Percentiles rank a stretch among this genome's conserved stretches.
These are phyloP conservation scores for Pseudogymnoascus sp. DNA, from an alignment of 2,329 filamentous ascomycete genomes.

Conservation along the genomic window DNA sequence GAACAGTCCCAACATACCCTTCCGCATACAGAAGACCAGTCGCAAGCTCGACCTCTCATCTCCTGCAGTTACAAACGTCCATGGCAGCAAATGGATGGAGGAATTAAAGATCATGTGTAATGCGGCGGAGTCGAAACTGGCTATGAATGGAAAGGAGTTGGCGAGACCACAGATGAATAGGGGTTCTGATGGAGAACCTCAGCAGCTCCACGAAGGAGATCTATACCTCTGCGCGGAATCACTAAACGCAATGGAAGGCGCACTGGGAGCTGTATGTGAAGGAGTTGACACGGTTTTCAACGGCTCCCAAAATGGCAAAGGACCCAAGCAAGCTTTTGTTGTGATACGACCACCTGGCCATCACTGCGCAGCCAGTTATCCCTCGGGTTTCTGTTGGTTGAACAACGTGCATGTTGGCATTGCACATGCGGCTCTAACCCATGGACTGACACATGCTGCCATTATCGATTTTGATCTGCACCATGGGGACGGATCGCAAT, in stretches of 20 bases:
- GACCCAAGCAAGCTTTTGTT: slow-evolving; percentile 75
- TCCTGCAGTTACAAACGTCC: slow-evolving; percentile 77
- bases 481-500: slow-evolving; percentile 91
- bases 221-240: slow-evolving; percentile 86
- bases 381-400: slow-evolving; percentile 96
- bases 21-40: slow-evolving; percentile 75
- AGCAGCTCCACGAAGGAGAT: slow-evolving; percentile 74
- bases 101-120: slow-evolving; percentile 82
- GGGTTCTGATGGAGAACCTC: slow-evolving; percentile 36
- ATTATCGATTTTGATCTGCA: slow-evolving; percentile 91
- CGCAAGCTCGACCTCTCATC: slow-evolving; percentile 65
- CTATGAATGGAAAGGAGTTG: slow-evolving; percentile 70
- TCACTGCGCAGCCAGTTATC: slow-evolving; percentile 82
- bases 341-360: slow-evolving; percentile 89
- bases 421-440: slow-evolving; percentile 73
- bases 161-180: slow-evolving; percentile 57
- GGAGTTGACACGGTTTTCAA: slow-evolving; percentile 80
- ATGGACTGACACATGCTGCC: slow-evolving; percentile 86
- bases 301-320: slow-evolving; percentile 34
- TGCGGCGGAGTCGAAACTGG: slow-evolving; percentile 68
- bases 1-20: slow-evolving; percentile 52
- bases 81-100: slow-evolving; percentile 88
- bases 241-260: slow-evolving; percentile 78
- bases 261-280: slow-evolving; percentile 86
- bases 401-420: slow-evolving; percentile 98